These are phyloP conservation scores for Candida anutae DNA, from an alignment of 1,139 yeast genomes.

Conservation along the genomic window DNA sequence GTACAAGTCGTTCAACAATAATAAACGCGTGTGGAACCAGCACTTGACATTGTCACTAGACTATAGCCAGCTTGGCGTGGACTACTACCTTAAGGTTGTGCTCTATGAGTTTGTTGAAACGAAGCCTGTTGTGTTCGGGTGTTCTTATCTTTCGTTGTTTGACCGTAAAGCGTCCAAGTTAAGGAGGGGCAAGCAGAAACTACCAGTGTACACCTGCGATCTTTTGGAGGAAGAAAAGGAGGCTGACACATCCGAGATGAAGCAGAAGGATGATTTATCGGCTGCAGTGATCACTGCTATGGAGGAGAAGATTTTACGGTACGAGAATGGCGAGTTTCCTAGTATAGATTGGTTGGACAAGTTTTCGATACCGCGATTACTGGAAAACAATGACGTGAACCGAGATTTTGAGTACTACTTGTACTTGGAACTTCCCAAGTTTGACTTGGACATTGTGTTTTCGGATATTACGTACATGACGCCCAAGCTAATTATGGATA, in stretches of 20 bases:
- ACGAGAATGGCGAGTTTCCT: constrained; percentile 61
- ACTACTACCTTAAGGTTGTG: constrained; percentile 53
- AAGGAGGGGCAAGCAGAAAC: constrained; percentile 32
- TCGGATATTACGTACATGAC: constrained; percentile 41
- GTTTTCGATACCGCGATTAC: constrained; percentile 49
- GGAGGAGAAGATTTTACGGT: constrained; percentile 51
- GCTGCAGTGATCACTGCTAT: constrained; percentile 22
- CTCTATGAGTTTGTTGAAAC: constrained; percentile 60
- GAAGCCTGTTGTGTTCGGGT: constrained; percentile 44
- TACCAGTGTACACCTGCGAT: constrained; percentile 20
- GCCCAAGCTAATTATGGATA: not conserved
- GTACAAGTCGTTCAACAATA: constrained; percentile 50
- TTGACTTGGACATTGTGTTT: constrained; percentile 76
- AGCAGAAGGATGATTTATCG: not conserved
- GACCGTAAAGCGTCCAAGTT: constrained; percentile 26
- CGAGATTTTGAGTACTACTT: constrained; percentile 33
- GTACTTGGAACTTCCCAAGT: constrained; percentile 64
- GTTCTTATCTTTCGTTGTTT: constrained; percentile 55
- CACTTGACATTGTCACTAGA: constrained; percentile 66
- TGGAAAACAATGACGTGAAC: constrained; percentile 12
- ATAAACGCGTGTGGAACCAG: constrained; percentile 38
- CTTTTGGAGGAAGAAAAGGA: constrained; percentile 1
- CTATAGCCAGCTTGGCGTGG: constrained; percentile 59
- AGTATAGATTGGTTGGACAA: constrained; percentile 72
- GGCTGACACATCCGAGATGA: not conserved